phyloP scores from a whole-genome alignment of 441 rosid species.

The Corymbia calophylla region DNA sequence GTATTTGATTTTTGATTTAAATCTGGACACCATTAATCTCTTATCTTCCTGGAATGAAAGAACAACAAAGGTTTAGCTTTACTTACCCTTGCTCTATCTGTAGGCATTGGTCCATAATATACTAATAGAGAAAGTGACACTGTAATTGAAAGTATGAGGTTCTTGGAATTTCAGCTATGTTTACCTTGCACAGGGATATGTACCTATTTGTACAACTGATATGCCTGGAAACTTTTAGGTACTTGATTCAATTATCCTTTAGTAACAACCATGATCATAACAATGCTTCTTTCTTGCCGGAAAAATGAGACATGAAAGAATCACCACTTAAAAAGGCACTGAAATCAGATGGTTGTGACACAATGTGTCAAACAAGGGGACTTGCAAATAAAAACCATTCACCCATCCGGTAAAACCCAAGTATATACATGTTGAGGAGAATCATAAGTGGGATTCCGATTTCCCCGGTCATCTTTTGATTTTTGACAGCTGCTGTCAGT shows the following conservation, averaged over 20 bases:
- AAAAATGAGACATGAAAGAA: not conserved
- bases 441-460: not conserved
- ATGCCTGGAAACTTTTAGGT: too few species aligned
- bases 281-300: not conserved
- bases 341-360: not conserved
- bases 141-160: not conserved
- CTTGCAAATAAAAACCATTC: not conserved
- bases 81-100: not conserved
- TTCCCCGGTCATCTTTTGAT: not conserved
- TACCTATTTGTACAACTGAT: too few species aligned
- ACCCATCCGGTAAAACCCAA: not conserved
- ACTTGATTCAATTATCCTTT: too few species aligned
- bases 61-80: not conserved
- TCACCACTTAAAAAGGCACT: not conserved
- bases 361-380: not conserved
- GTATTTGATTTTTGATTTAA: too few species aligned
- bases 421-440: not conserved
- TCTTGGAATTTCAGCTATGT: too few species aligned
- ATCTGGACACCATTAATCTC: too few species aligned
- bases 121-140: not conserved
- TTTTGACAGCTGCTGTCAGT: not conserved
- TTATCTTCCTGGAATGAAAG: not conserved
- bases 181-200: too few species aligned
- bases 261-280: too few species aligned
- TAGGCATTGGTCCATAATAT: too few species aligned